Percentiles rank a stretch among this genome's conserved stretches.
Evolutionary conservation across 1,284 basidiomycete species (phyloP).

Genomic region (Termitomyces sp.): DNA sequence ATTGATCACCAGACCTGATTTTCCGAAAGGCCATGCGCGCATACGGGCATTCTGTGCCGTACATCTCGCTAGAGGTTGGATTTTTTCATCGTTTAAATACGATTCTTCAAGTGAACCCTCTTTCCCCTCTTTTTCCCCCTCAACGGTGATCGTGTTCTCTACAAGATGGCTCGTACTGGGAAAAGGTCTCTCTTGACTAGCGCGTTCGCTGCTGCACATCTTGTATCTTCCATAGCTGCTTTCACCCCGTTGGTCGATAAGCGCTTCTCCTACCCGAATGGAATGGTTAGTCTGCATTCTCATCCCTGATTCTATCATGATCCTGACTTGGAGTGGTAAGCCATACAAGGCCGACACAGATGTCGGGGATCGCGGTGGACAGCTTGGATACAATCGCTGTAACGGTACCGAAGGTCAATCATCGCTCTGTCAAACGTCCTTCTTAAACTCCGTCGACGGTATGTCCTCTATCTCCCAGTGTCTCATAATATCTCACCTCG

Average conservation of each 20-base stretch:
- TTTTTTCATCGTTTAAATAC: not conserved
- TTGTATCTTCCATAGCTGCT: slow-evolving; percentile 4
- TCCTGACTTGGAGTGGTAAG: slow-evolving; percentile 15
- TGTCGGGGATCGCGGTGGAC: slow-evolving; percentile 25
- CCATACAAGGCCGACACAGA: slow-evolving; percentile 32
- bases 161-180: slow-evolving; percentile 1
- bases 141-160: not conserved
- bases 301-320: slow-evolving; percentile 5
- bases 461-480: not conserved
- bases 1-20: slow-evolving; percentile 4
- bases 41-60: slow-evolving; percentile 6
- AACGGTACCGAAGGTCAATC: slow-evolving; percentile 28
- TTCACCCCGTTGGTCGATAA: slow-evolving; percentile 22
- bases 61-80: not conserved
- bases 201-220: not conserved
- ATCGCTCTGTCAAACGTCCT: slow-evolving; percentile 31
- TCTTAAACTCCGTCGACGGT: slow-evolving; percentile 30
- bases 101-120: not conserved
- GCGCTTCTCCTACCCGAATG: slow-evolving; percentile 21
- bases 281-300: slow-evolving; percentile 16
- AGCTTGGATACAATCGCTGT: slow-evolving; percentile 31
- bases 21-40: slow-evolving; percentile 12
- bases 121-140: not conserved
- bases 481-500: not conserved
- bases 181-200: not conserved